Conservation (phyloP, 2,329 filamentous ascomycete genomes). For the Pestalotiopsis sp. region DNA sequence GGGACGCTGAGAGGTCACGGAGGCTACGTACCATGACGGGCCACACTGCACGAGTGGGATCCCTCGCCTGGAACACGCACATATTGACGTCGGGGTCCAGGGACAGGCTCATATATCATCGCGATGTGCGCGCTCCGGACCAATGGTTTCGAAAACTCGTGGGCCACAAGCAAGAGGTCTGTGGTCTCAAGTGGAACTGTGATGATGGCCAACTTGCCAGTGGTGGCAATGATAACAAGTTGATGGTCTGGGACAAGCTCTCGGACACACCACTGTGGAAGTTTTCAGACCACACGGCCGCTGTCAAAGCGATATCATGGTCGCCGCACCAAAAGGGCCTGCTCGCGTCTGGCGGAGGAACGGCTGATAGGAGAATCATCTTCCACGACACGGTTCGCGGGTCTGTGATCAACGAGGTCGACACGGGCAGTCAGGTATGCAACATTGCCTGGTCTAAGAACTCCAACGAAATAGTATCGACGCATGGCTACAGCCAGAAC, state of each 20-base stretch:
- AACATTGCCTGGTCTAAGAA: conserved; percentile 98
- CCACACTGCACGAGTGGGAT: conserved; percentile 89
- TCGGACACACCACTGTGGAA: conserved; percentile 92
- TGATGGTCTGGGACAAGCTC: conserved; percentile 98
- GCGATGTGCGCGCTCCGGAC: conserved; percentile 89
- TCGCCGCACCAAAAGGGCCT: conserved; percentile 93
- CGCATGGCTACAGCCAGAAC: conserved; percentile 96
- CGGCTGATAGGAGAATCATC: conserved; percentile 92
- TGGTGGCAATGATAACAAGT: conserved; percentile 97
- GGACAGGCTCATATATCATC: conserved; percentile 91
- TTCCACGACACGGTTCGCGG: conserved; percentile 97
- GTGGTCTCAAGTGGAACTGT: conserved; percentile 94
- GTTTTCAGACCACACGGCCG: conserved; percentile 92
- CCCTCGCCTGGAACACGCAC: conserved; percentile 96
- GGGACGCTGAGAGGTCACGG: conserved; percentile 88
- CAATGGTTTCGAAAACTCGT: conserved; percentile 86
- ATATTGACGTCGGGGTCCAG: conserved; percentile 94
- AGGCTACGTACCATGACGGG: conserved; percentile 95
- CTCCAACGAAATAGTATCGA: conserved; percentile 95
- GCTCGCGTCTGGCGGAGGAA: conserved; percentile 93
- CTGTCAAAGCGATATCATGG: conserved; percentile 98
- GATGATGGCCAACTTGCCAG: conserved; percentile 94
- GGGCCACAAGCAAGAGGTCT: conserved; percentile 98
- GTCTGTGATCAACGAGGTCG: conserved; percentile 79
- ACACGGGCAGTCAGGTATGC: conserved; percentile 98